Evolutionary conservation across 2,329 filamentous ascomycete species (phyloP).

Genomic region (Thielaviopsis musarum): DNA sequence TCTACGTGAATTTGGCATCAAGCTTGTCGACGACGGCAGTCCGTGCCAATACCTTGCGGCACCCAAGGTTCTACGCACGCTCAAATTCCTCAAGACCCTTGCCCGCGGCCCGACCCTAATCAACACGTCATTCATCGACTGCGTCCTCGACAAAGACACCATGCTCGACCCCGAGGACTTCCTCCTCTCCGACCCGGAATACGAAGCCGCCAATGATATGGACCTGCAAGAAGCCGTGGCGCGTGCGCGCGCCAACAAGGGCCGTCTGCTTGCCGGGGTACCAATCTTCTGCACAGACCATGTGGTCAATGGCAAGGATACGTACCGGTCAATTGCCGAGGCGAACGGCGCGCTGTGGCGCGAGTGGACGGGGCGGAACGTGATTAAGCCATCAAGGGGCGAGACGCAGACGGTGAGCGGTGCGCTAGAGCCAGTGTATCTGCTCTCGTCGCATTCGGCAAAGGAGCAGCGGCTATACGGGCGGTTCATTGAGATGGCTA

Average conservation of each 20-base stretch:
- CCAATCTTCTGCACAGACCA: conserved; percentile 72
- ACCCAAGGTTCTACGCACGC: conserved; percentile 70
- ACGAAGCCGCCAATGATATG: conserved; percentile 56
- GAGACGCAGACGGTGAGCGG: conserved; percentile 35
- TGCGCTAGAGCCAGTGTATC: conserved; percentile 56
- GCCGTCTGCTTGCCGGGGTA: conserved; percentile 56
- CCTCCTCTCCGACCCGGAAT: conserved; percentile 50
- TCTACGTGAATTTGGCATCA: conserved; percentile 68
- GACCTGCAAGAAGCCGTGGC: conserved; percentile 49
- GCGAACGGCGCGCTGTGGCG: conserved; percentile 77
- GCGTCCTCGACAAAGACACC: conserved; percentile 52
- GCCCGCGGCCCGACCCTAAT: conserved; percentile 67
- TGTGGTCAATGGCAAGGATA: conserved; percentile 66
- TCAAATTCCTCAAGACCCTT: conserved; percentile 82
- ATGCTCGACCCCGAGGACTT: conserved; percentile 49
- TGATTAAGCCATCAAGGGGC: conserved; percentile 43
- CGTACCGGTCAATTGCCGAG: conserved; percentile 70
- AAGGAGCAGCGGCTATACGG: conserved; percentile 63
- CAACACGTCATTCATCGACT: conserved; percentile 61
- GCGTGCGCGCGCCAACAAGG: conserved; percentile 59
- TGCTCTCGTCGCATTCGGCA: conserved; percentile 52
- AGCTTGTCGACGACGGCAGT: conserved; percentile 57
- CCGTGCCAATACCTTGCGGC: conserved; percentile 77
- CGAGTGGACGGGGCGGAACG: conserved; percentile 57
- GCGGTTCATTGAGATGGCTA: conserved; percentile 64